Percentiles rank a stretch among this genome's conserved stretches.
These are phyloP conservation scores for Cryoendolithus antarcticus DNA, from an alignment of 2,329 filamentous ascomycete species.

Conservation along the genomic window DNA sequence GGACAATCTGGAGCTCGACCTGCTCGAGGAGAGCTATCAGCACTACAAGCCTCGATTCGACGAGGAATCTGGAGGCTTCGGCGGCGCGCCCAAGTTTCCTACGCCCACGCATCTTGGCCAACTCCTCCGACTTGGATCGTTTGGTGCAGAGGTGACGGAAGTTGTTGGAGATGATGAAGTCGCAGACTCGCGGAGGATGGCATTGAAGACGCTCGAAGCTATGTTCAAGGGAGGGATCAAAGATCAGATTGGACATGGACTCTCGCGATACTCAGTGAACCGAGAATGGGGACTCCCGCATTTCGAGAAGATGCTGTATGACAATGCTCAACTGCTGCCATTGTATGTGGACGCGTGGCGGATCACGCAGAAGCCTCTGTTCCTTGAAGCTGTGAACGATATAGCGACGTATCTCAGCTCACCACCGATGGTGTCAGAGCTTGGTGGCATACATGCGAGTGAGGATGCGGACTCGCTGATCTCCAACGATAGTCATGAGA, in stretches of 20 bases:
- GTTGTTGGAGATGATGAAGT: constrained; percentile 79
- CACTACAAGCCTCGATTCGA: constrained; percentile 77
- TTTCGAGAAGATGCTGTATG: constrained; percentile 94
- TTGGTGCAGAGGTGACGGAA: constrained; percentile 61
- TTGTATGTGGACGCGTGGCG: constrained; percentile 82
- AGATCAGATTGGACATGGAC: constrained; percentile 66
- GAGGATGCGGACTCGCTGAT: constrained; percentile 83
- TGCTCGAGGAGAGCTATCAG: constrained; percentile 78
- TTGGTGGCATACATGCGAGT: constrained; percentile 72
- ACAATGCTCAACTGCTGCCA: constrained; percentile 75
- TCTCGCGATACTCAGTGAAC: constrained; percentile 79
- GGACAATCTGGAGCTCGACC: constrained; percentile 73
- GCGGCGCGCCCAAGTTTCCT: constrained; percentile 68
- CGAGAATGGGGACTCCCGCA: constrained; percentile 87
- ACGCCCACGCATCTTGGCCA: constrained; percentile 79
- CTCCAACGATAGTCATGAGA: constrained; percentile 61
- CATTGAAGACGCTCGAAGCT: constrained; percentile 62
- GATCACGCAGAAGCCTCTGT: constrained; percentile 53
- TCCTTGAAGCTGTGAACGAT: constrained; percentile 67
- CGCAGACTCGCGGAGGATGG: constrained; percentile 62
- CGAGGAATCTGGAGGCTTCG: constrained; percentile 64
- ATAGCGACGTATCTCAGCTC: constrained; percentile 76
- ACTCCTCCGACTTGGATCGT: constrained; percentile 60
- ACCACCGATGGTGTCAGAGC: constrained; percentile 50
- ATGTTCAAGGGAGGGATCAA: constrained; percentile 64